Conservation (phyloP, 768 basidiomycete species). For the Trametes elegans region DNA sequence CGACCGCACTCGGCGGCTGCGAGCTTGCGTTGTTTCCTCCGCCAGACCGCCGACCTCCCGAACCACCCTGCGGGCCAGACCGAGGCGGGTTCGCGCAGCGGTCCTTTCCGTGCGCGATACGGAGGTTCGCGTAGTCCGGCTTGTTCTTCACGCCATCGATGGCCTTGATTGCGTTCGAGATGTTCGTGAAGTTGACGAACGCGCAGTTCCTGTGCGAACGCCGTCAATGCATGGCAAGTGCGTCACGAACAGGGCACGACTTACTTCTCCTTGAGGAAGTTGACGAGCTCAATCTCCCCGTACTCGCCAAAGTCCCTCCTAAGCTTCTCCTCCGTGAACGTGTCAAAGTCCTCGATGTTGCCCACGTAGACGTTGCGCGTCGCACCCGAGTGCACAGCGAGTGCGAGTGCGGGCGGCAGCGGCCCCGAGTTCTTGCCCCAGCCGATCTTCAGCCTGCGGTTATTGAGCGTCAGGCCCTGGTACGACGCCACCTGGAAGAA, state of each 20-base stretch:
- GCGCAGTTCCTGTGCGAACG: constrained; percentile 80
- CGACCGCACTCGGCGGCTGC: constrained; percentile 38
- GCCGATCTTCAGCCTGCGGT: constrained; percentile 92
- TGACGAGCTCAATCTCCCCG: constrained; percentile 96
- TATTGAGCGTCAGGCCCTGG: constrained; percentile 88
- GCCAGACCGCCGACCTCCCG: constrained; percentile 46
- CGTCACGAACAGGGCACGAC: background rate
- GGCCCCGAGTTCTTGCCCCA: constrained; percentile 98
- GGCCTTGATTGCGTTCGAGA: constrained; percentile 96
- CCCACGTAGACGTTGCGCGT: constrained; percentile 97
- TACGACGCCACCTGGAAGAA: constrained; percentile 93
- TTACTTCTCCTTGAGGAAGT: constrained; percentile 91
- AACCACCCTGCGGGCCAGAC: constrained; percentile 73
- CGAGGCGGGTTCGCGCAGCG: constrained; percentile 92
- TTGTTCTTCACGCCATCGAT: constrained; percentile 93
- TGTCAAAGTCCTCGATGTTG: constrained; percentile 92
- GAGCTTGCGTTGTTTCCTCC: constrained; percentile 38
- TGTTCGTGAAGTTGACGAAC: constrained; percentile 94
- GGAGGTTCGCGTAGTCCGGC: constrained; percentile 84
- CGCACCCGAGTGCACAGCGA: constrained; percentile 90
- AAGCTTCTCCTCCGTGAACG: constrained; percentile 85
- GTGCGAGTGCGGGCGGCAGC: constrained; percentile 75
- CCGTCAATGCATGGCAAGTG: background rate
- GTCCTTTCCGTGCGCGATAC: constrained; percentile 94
- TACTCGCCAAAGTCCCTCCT: constrained; percentile 93